Percentiles rank a stretch among this genome's conserved stretches.
Conservation (phyloP, 257 asterid genomes). For the Jacaranda mimosifolia region DNA sequence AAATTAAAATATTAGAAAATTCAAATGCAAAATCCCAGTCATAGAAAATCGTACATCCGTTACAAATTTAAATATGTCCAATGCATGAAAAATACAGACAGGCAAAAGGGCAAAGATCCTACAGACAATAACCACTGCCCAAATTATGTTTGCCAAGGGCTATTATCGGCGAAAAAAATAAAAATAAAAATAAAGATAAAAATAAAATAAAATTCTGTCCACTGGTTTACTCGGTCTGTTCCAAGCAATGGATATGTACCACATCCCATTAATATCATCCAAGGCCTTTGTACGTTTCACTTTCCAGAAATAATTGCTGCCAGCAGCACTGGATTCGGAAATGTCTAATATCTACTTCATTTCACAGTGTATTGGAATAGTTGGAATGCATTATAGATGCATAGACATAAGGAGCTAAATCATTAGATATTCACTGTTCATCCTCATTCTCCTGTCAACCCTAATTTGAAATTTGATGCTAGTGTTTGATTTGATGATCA, state of each 20-base stretch:
- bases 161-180: too few species aligned
- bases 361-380: not conserved
- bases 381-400: not conserved
- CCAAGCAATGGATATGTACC: not conserved
- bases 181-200: too few species aligned
- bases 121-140: not conserved
- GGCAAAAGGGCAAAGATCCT: not conserved
- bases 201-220: too few species aligned
- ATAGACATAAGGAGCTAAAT: slow-evolving; percentile 13
- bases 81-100: not conserved
- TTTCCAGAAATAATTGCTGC: slow-evolving; percentile 12
- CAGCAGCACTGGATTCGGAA: not conserved
- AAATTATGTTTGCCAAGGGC: not conserved
- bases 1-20: not conserved
- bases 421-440: not conserved
- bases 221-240: not conserved
- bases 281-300: not conserved
- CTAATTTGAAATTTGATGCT: not conserved
- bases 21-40: not conserved
- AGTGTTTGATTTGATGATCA: not conserved
- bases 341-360: not conserved
- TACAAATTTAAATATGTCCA: not conserved
- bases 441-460: not conserved
- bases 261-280: slow-evolving; percentile 14
- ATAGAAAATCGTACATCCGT: not conserved